phyloP scores from a whole-genome alignment of 148 eudicot species.

The Polygonum maritimum region DNA sequence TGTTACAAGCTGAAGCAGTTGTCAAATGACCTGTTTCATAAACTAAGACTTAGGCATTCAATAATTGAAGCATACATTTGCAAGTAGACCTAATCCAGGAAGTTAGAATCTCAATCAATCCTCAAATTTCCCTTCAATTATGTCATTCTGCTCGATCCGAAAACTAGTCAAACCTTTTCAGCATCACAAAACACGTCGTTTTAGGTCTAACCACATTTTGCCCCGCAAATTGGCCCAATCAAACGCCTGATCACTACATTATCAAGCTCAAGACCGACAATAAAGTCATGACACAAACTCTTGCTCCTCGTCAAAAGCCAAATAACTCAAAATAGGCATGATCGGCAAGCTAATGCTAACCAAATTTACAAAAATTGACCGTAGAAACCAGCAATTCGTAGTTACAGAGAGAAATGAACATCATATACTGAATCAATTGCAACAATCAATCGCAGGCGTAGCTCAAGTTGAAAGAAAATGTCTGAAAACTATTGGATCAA shows the following conservation, averaged over 20 bases:
- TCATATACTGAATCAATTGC: neutral
- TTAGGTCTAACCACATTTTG: neutral
- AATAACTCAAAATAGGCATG: neutral
- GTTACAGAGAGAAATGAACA: neutral
- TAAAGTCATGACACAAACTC: neutral
- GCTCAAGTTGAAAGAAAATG: neutral
- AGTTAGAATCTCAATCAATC: neutral
- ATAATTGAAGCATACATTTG: neutral
- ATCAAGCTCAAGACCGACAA: neutral
- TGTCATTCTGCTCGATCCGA: neutral
- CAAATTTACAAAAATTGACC: neutral
- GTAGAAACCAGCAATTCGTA: neutral
- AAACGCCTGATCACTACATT: constrained; percentile 3
- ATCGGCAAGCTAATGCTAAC: neutral
- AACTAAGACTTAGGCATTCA: neutral
- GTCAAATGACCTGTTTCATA: constrained; percentile 16
- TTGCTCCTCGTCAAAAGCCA: neutral
- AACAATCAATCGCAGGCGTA: neutral
- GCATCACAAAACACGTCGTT: neutral
- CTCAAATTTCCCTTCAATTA: neutral
- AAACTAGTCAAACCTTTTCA: neutral
- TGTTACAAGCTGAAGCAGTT: constrained; percentile 10
- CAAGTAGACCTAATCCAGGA: neutral
- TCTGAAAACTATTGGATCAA: neutral
- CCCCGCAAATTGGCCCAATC: neutral